Evolutionary conservation across 768 basidiomycete species (phyloP).

Genomic region (Gloeopeniophorella convolvens): DNA sequence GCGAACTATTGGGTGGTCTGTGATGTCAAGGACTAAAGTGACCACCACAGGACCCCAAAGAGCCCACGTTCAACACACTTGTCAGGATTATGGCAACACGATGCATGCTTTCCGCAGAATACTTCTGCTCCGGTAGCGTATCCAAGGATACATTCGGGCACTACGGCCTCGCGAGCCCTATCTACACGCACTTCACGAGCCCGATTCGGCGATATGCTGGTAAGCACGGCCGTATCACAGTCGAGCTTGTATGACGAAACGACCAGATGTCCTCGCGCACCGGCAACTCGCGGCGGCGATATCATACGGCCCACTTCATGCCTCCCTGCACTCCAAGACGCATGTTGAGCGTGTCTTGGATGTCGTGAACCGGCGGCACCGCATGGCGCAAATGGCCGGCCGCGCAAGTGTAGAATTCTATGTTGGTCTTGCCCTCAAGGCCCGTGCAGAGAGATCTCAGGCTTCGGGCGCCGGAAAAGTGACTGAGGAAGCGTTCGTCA

Average conservation of each 20-base stretch:
- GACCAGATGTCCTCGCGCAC: constrained; percentile 83
- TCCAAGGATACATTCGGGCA: constrained; percentile 89
- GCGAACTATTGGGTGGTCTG: constrained; percentile 26
- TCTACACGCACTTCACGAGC: constrained; percentile 98
- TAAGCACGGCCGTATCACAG: constrained; percentile 28
- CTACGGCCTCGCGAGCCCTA: constrained; percentile 94
- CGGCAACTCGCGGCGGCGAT: constrained; percentile 91
- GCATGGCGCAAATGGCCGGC: constrained; percentile 97
- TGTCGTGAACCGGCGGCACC: constrained; percentile 85
- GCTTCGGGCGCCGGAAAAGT: constrained; percentile 33
- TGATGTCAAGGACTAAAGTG: background rate
- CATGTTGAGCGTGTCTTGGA: constrained; percentile 84
- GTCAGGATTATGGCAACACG: constrained; percentile 99
- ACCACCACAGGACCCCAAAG: constrained; percentile 56
- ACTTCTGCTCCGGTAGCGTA: constrained; percentile 95
- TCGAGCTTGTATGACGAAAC: background rate
- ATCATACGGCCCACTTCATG: constrained; percentile 73
- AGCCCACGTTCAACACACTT: constrained; percentile 93
- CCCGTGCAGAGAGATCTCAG: constrained; percentile 42
- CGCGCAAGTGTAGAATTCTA: constrained; percentile 97
- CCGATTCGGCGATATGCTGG: constrained; percentile 96
- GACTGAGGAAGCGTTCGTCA: constrained; percentile 84
- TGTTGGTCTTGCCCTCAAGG: constrained; percentile 86
- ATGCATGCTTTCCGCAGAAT: constrained; percentile 98
- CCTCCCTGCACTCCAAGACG: constrained; percentile 79